These are phyloP conservation scores for Chlamydomonas reinhardtii DNA, from an alignment of 163 green algal species.

Conservation along the genomic window DNA sequence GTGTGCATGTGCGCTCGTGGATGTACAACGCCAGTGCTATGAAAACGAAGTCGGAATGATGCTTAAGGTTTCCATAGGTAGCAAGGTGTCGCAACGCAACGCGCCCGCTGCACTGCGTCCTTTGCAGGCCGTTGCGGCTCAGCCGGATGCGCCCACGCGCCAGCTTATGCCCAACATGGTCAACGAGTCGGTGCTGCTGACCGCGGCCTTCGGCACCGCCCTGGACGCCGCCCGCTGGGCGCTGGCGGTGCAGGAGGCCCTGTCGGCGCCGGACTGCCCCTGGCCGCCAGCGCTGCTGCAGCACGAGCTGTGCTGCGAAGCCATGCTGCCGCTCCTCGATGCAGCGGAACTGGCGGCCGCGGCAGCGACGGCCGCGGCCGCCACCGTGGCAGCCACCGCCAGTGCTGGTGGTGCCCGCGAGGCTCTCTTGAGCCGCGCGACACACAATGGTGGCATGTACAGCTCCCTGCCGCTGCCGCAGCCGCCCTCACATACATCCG, in stretches of 20 bases:
- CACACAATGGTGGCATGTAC: background rate
- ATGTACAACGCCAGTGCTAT: no score
- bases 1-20: no score
- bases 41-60: no score
- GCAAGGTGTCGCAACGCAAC: background rate
- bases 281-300: background rate
- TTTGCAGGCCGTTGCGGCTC: background rate
- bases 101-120: background rate
- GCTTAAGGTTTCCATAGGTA: background rate
- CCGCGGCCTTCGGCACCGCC: background rate
- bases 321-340: background rate
- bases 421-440: background rate
- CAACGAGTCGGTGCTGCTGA: background rate
- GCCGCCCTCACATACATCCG: no score
- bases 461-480: background rate
- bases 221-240: conserved; percentile 17
- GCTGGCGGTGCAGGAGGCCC: background rate
- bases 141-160: background rate
- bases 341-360: background rate
- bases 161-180: background rate
- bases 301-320: background rate
- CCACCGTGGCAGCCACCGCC: background rate
- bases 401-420: no score
- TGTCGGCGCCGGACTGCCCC: background rate
- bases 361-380: background rate